Evolutionary conservation across 208 protist genomes (phyloP).

Genomic region (Acanthamoeba rhysodes): DNA sequence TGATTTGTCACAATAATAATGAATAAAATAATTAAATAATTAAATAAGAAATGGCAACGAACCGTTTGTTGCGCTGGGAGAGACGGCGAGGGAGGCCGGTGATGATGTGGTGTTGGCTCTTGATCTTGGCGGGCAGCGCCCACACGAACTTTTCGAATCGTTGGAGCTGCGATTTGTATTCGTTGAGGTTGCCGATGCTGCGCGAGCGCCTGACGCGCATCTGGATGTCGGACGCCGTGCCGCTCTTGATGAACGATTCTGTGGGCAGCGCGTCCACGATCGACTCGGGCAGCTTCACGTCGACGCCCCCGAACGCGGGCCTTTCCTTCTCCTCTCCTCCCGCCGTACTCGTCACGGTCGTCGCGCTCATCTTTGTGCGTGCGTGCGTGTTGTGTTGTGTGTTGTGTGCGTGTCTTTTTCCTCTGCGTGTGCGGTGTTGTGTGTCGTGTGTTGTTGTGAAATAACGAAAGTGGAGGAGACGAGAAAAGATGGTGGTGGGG

Average conservation of each 20-base stretch:
- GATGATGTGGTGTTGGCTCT: conserved; percentile 32
- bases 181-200: conserved; percentile 47
- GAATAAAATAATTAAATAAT: no score
- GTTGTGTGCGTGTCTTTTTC: neutral
- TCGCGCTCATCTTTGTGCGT: neutral
- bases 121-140: conserved; percentile 32
- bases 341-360: no score
- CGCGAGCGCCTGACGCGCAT: neutral
- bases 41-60: neutral
- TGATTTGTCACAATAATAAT: no score
- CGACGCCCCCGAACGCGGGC: no score
- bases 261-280: no score
- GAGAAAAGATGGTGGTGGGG: no score
- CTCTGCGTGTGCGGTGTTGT: no score
- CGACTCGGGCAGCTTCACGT: no score
- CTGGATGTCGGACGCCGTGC: neutral
- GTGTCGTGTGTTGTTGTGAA: neutral
- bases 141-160: conserved; percentile 50
- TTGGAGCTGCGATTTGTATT: conserved; percentile 28
- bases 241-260: neutral
- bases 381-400: neutral
- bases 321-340: no score
- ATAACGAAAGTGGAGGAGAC: no score
- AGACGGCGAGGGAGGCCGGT: neutral
- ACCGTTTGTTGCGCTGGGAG: neutral